Percentiles rank a stretch among this genome's conserved stretches.
Conservation (phyloP, 148 eudicot species). For the Silene latifolia region DNA sequence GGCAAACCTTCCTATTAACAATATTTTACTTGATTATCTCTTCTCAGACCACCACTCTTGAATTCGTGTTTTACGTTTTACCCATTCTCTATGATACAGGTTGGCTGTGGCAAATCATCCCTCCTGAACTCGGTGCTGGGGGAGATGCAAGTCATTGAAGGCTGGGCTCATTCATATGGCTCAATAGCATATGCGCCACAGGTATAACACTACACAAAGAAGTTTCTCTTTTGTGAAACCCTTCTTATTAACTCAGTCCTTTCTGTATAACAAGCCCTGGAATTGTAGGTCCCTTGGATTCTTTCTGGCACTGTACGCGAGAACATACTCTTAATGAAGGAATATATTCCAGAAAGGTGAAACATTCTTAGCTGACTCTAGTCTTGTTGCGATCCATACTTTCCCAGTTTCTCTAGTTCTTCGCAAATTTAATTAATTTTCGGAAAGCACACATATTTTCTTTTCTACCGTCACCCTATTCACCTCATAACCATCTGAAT, state of each 20-base stretch:
- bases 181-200: conserved; percentile 84
- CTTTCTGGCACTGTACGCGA: conserved; percentile 88
- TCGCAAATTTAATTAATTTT: not conserved
- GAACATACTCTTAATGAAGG: conserved; percentile 73
- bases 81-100: conserved; percentile 38
- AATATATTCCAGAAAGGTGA: conserved; percentile 65
- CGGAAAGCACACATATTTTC: conserved; percentile 1
- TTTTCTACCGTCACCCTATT: not conserved
- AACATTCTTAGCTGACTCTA: conserved; percentile 7
- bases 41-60: not conserved
- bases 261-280: conserved; percentile 19
- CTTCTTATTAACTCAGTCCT: conserved; percentile 6
- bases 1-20: not conserved
- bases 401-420: conserved; percentile 1
- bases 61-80: not conserved
- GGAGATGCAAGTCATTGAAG: conserved; percentile 65
- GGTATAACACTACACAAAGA: conserved; percentile 30
- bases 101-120: conserved; percentile 98
- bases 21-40: not conserved
- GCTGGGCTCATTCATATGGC: conserved; percentile 53
- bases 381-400: not conserved
- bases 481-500: not conserved
- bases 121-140: conserved; percentile 65
- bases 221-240: not conserved
- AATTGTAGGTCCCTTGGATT: conserved; percentile 81